Percentiles rank a stretch among this genome's conserved stretches.
These are phyloP conservation scores for Beta macrorhiza DNA, from an alignment of 179 eudicot species.

Conservation along the genomic window DNA sequence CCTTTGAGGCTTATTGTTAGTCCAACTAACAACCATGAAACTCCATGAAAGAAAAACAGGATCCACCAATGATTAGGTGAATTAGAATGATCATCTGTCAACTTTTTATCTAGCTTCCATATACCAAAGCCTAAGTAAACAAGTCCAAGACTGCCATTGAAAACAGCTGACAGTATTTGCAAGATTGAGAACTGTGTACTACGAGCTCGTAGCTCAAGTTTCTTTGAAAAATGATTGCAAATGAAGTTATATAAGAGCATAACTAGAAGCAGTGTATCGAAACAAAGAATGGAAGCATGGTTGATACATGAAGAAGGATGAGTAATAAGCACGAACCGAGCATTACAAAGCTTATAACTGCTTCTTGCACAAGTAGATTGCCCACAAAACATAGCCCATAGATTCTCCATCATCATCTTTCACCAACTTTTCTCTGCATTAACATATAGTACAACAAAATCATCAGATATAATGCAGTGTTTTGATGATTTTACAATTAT, in stretches of 20 bases:
- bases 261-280: conserved; percentile 40
- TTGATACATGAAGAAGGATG: conserved; percentile 22
- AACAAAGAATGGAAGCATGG: conserved; percentile 13
- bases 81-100: conserved; percentile 29
- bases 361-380: conserved; percentile 6
- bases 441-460: background rate
- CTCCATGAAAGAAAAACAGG: conserved; percentile 45
- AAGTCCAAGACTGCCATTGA: conserved; percentile 54
- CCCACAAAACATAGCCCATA: conserved; percentile 19
- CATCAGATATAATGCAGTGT: background rate
- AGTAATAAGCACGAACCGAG: background rate
- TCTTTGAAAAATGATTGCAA: conserved; percentile 20
- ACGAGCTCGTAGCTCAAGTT: background rate
- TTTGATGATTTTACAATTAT: background rate
- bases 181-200: conserved; percentile 10
- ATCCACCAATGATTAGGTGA: conserved; percentile 56
- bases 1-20: conserved; percentile 45
- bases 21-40: conserved; percentile 43
- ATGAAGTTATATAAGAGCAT: conserved; percentile 37
- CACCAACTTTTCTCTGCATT: conserved; percentile 16
- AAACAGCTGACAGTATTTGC: conserved; percentile 40
- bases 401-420: conserved; percentile 13
- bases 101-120: conserved; percentile 42
- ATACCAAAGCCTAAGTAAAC: conserved; percentile 45
- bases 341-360: background rate